Base-by-base conservation (phyloP, 306 rosid genomes). In the Fragaria iinumae region DNA sequence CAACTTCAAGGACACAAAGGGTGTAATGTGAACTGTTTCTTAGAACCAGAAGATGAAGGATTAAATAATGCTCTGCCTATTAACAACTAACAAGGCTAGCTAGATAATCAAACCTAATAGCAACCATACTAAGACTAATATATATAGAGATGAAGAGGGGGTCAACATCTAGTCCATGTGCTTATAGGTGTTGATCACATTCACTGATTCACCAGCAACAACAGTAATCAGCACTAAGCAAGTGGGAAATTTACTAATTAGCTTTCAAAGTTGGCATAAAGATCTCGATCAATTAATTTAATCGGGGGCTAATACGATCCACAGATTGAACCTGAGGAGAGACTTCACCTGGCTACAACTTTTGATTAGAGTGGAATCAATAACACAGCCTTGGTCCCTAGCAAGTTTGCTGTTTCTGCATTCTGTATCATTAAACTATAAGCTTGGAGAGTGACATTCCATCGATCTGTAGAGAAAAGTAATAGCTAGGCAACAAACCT, bases 171-270 rank as follows among this genome's bases (percentile, higher is more conserved):
- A 60, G 18, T 62, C 67, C 67, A 80, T 56, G 71, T 81, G 76
- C 70, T 32, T 64, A 47, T 63, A 49, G 74, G 21, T 70, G 55
- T 36, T 23, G 63, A 57, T 48, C 81, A 71, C 43, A 70, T 73
- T 55, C 41, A 72, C 53, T 41, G 41, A 57, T 73, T 85, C 84
- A 82, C 77, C 70, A 78, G 62, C 67, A 44, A 53, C 44, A 27
- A 76, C 80, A 82, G 86, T 73, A 62, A 62, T 71, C 72, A 79
- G 75, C 86, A 85, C 80, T 78, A 80, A 47, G 67, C 57, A 49
- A 79, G 77, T 85, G 78, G 76, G 74, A 27, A 65, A 65, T 7
- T 72, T 67, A 17, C 36, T 50, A 52, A 32, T 74, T 70, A 45
- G 67, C 43, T 74, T 69, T 72, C 2, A 49, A 38, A 79, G 86